These are phyloP conservation scores for Schizopora paradoxa DNA, from an alignment of 1,284 basidiomycete genomes.

Conservation along the genomic window DNA sequence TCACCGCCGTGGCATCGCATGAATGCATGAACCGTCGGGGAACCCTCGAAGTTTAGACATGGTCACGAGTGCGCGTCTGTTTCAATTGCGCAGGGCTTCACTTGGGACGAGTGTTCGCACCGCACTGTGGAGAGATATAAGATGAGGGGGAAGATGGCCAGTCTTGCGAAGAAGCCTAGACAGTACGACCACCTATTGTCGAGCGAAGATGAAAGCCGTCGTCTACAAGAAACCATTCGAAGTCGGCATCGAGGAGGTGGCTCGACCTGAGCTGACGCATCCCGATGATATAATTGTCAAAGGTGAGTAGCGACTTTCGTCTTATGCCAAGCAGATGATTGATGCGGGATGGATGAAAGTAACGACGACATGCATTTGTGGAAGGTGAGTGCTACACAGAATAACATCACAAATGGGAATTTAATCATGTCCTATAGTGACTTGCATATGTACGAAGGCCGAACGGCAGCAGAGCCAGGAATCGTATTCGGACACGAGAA, in stretches of 20 bases:
- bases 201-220: conserved; percentile 48
- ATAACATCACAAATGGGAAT: conserved; percentile 1
- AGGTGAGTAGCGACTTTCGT: conserved; percentile 24
- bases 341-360: conserved; percentile 28
- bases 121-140: no score
- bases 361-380: conserved; percentile 47
- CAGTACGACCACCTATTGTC: no score
- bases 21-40: no score
- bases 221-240: conserved; percentile 45
- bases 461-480: conserved; percentile 43
- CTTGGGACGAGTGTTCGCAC: no score
- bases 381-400: conserved; percentile 32
- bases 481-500: conserved; percentile 53
- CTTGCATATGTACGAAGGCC: conserved; percentile 52
- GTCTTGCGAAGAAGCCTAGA: no score
- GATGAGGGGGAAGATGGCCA: no score
- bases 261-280: conserved; percentile 41
- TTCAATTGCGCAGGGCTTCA: no score
- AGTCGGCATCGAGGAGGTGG: conserved; percentile 39
- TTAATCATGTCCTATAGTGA: conserved; percentile 31
- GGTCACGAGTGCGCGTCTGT: no score
- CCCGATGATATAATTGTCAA: conserved; percentile 48
- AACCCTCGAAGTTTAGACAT: no score
- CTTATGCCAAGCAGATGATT: neutral
- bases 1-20: no score